These are phyloP conservation scores for Hammondia hammondi DNA, from an alignment of 169 alveolate genomes.

Conservation along the genomic window DNA sequence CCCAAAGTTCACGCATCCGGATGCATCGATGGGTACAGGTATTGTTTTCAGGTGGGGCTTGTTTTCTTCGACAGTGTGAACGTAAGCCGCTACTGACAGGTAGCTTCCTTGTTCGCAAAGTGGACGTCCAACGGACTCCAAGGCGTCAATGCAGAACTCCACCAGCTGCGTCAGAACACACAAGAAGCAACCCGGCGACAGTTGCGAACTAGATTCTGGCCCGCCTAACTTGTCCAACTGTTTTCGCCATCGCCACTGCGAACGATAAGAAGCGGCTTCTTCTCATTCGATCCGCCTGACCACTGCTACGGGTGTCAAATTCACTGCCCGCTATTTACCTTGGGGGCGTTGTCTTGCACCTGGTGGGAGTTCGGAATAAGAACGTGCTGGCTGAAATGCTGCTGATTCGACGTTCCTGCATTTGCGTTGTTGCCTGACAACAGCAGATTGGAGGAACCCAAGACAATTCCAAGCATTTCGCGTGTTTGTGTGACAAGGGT, in stretches of 20 bases:
- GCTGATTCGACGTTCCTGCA: neutral
- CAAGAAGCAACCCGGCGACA: neutral
- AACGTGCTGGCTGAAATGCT: neutral
- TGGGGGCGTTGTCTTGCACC: neutral
- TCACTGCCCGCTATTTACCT: neutral
- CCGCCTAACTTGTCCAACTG: neutral
- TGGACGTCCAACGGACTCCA: constrained; percentile 4
- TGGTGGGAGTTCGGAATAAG: neutral
- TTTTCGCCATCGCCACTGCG: neutral
- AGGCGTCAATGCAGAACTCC: neutral
- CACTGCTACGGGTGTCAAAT: neutral
- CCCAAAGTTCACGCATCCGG: neutral
- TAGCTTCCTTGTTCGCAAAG: neutral
- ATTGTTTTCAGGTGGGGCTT: neutral
- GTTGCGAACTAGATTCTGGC: neutral
- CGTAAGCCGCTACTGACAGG: neutral
- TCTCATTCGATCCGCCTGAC: neutral
- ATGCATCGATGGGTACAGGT: neutral
- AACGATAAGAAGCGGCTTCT: neutral
- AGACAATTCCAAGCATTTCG: too few species aligned
- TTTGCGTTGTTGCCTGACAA: too few species aligned
- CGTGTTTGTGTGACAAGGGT: too few species aligned
- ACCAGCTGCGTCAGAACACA: neutral
- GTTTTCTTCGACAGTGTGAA: neutral
- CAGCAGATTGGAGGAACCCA: too few species aligned